Base-by-base conservation (phyloP, 2,329 filamentous ascomycete species). In the Colletotrichum eleusines region DNA sequence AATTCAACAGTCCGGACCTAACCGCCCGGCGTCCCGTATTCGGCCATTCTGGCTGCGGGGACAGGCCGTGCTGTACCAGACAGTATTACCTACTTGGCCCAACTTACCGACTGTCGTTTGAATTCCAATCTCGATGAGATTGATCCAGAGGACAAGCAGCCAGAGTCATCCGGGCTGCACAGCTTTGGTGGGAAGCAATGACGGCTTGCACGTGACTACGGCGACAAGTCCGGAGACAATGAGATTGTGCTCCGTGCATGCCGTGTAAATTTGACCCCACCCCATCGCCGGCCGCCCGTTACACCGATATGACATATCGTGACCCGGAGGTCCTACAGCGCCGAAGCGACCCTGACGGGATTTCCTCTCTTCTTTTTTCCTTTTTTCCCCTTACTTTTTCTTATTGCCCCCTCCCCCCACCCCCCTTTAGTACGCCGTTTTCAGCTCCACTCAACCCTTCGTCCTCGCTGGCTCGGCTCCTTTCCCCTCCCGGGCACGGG, bases 161-260 rank as follows among this genome's bases (percentile, higher is more conserved):
- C 14, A 2, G n/a, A 40, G 33, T 53, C 57, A n/a, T n/a, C n/a
- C n/a, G n/a, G 28, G 51, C 23, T 38, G 33, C 44, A 63, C 44
- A 44, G 28, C 23, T 46, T 31, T 44, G 28, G 53, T 35, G 44
- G n/a, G 20, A n/a, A 46, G 53, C 55, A 61, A 58, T 71, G 50
- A 51, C 16, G 26, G 33, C n/a, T 51, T 14, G 59, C 58, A 7
- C 38, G 40, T 51, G 59, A 62, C 46, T 28, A 9, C 26, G 50
- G 66, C 46, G 33, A 33, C 42, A 46, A 11, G 23, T n/a, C 23
- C 63, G 51, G 50, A 44, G 26, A 33, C 20, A 18, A 57, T 23
- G 44, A 57, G 35, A 23, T 16, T 53, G 14, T 35, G 64, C 58
- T 57, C 68, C 68, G 57, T 63, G 68, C 64, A 48, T 53, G 26